Conservation (phyloP, 257 asterid genomes). For the Cinchona pubescens region DNA sequence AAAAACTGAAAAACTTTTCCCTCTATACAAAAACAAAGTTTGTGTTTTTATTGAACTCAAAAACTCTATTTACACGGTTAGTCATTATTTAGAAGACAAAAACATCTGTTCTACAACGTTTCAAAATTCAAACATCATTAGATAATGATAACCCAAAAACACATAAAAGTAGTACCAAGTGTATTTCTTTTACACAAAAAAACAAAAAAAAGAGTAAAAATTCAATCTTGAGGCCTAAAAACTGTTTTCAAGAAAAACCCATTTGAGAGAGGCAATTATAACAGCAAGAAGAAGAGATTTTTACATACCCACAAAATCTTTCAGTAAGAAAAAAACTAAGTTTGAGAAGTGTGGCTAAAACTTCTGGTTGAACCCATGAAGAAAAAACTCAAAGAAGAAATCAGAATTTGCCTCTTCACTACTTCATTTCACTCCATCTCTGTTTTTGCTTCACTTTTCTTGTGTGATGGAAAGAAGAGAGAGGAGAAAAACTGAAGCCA, state of each 20-base stretch:
- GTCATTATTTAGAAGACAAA: constrained; percentile 24
- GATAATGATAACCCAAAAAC: neutral
- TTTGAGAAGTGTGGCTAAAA: neutral
- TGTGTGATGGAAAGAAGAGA: neutral
- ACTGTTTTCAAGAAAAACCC: neutral
- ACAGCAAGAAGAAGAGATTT: constrained; percentile 1
- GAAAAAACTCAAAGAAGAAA: constrained; percentile 5
- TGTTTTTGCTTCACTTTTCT: neutral
- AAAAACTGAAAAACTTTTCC: constrained; percentile 1
- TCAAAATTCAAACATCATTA: constrained; percentile 21
- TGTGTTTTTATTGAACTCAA: constrained; percentile 22
- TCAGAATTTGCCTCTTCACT: constrained; percentile 17
- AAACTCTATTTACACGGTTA: constrained; percentile 12
- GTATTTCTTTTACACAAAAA: neutral
- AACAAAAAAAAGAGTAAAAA: neutral
- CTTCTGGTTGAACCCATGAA: constrained; percentile 10
- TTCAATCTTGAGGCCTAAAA: neutral
- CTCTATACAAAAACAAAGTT: neutral
- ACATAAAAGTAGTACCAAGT: no score
- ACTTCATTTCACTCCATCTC: constrained; percentile 13
- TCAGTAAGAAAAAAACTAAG: neutral
- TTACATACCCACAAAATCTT: constrained; percentile 10
- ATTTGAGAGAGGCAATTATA: neutral
- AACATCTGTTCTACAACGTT: constrained; percentile 11
- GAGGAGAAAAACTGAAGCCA: constrained; percentile 11